Percentiles rank a stretch among this genome's conserved stretches.
These are phyloP conservation scores for Fusarium graminum DNA, from an alignment of 2,329 filamentous ascomycete genomes.

Conservation along the genomic window DNA sequence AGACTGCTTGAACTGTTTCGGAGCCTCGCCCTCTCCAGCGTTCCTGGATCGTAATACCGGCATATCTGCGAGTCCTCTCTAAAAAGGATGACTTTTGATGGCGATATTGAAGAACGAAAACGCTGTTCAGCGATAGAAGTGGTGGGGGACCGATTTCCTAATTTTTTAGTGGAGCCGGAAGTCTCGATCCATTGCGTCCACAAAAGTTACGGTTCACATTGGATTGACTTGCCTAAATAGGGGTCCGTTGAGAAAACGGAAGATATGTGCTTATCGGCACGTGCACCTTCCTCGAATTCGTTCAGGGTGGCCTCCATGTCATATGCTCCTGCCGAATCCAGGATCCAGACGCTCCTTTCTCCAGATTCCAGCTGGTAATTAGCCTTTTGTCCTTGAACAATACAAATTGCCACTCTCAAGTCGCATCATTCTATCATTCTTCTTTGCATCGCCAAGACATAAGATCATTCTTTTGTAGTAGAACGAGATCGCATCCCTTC, in stretches of 20 bases:
- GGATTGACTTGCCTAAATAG: conserved; percentile 20
- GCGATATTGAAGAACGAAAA: conserved; percentile 35
- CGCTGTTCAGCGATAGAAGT: conserved; percentile 40
- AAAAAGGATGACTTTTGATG: conserved; percentile 29
- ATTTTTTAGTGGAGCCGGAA: conserved; percentile 49
- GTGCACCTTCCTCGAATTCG: conserved; percentile 38
- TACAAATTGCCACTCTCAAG: conserved; percentile 39
- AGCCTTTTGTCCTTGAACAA: conserved; percentile 34
- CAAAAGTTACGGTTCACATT: conserved; percentile 11
- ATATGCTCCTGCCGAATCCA: conserved; percentile 49
- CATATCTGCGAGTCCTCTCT: conserved; percentile 57
- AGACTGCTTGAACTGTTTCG: conserved; percentile 85
- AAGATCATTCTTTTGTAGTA: conserved; percentile 13
- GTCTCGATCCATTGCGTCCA: conserved; percentile 26
- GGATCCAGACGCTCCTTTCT: conserved; percentile 49
- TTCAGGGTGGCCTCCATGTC: conserved; percentile 43
- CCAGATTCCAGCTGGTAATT: conserved; percentile 37
- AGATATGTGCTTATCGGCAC: conserved; percentile 46
- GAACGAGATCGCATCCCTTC: conserved; percentile 17
- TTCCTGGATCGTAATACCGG: conserved; percentile 63
- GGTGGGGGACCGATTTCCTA: conserved; percentile 48
- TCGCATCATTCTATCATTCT: conserved; percentile 23
- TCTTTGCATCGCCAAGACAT: conserved; percentile 7
- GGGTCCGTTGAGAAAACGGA: conserved; percentile 16
- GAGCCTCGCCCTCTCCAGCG: conserved; percentile 69